phyloP scores from a whole-genome alignment of 169 alveolate species.

The Cryptosporidium viatorum region DNA sequence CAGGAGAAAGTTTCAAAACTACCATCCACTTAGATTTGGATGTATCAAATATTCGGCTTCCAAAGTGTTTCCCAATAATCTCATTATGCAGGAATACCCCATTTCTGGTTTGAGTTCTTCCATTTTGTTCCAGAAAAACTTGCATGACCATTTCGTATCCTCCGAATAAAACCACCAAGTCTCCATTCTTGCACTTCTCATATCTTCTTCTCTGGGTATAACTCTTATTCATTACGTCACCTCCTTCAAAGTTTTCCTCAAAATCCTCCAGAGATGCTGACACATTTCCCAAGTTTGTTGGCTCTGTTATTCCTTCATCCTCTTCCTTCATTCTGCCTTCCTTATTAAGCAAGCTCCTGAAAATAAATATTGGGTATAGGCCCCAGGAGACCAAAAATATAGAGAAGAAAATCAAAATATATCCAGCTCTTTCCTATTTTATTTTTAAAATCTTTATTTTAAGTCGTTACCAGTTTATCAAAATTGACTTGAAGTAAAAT shows the following conservation, averaged over 20 bases:
- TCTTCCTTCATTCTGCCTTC: neutral
- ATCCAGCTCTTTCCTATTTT: neutral
- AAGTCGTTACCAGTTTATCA: neutral
- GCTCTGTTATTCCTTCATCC: neutral
- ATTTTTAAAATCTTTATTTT: neutral
- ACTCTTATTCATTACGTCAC: neutral
- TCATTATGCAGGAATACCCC: constrained; percentile 59
- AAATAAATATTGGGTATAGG: neutral
- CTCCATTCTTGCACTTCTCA: constrained; percentile 65
- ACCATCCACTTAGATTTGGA: constrained; percentile 79
- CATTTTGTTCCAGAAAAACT: constrained; percentile 10
- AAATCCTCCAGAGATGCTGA: neutral
- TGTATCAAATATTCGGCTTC: constrained; percentile 78
- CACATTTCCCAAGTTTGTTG: neutral
- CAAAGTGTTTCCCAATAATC: constrained; percentile 75
- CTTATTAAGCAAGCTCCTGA: neutral
- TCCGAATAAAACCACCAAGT: constrained; percentile 49
- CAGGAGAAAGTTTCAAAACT: constrained; percentile 82
- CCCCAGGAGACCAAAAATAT: neutral
- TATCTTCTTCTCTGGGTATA: neutral
- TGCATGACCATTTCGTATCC: constrained; percentile 64
- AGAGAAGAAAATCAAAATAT: neutral
- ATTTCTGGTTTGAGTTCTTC: constrained; percentile 25
- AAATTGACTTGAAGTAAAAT: neutral
- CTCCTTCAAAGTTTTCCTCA: neutral